Evolutionary conservation across 1,284 basidiomycete species (phyloP).

Genomic region (Chondrostereum purpureum): DNA sequence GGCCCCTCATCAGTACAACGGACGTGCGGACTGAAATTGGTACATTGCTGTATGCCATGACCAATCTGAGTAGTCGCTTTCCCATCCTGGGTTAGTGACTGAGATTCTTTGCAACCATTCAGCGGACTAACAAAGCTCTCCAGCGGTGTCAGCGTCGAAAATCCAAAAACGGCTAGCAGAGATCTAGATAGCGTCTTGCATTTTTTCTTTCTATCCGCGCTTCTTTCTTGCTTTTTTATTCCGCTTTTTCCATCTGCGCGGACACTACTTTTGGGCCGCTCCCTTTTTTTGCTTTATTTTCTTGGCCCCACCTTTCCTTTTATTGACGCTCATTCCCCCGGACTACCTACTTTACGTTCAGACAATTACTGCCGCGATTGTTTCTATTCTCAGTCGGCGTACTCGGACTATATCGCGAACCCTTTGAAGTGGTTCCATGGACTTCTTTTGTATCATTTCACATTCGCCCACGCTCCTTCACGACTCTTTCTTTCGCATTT

Average conservation of each 20-base stretch:
- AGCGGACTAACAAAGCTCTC: background rate
- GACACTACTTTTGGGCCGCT: background rate
- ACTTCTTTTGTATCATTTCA: background rate
- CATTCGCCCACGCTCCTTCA: conserved; percentile 2
- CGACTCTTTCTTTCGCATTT: background rate
- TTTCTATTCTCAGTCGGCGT: background rate
- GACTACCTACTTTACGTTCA: background rate
- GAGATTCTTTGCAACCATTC: background rate
- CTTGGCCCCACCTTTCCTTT: background rate
- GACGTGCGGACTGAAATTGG: conserved; percentile 55
- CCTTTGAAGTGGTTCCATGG: too few relatives aligned
- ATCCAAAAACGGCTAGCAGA: conserved; percentile 27
- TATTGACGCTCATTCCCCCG: background rate
- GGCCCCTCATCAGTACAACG: conserved; percentile 48
- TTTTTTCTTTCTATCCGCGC: background rate
- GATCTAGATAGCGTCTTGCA: background rate
- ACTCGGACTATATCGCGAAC: background rate
- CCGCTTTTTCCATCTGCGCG: background rate
- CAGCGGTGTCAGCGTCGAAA: conserved; percentile 25
- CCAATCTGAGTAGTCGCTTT: conserved; percentile 48
- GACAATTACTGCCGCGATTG: too few relatives aligned
- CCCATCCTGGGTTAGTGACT: conserved; percentile 47
- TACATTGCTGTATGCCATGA: conserved; percentile 56
- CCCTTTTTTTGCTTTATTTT: background rate
- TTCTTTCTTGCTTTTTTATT: background rate